Evolutionary conservation across 2,329 filamentous ascomycete species (phyloP), one percentile per base, ranked within the genome.

Genomic region (Aurifilum marmelostoma): DNA sequence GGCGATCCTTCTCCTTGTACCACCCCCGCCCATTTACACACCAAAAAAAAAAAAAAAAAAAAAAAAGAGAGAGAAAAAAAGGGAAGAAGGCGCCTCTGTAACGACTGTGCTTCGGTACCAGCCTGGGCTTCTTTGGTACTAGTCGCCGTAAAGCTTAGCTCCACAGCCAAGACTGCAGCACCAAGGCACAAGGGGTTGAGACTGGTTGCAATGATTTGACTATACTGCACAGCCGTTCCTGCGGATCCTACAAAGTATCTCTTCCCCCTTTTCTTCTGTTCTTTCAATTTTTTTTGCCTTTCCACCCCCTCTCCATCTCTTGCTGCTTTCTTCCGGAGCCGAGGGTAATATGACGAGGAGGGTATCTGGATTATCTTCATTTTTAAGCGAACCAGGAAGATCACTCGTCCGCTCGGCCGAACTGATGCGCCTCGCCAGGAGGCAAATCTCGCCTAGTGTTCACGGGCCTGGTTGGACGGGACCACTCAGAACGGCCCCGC

Each of bases 121-220:
- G 56, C 56, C 32, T 59, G 29, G n/a, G 24, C 56, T 9, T 18
- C 27, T 59, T 37, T n/a, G 11, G 56, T 59, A 37, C 54, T 32
- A 62, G 61, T 43, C 21, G 59, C 41, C 56, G 62, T 60, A 70
- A 70, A 65, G 68, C 68, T 70, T 70, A 66, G 67, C 62, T n/a
- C 34, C 61, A 29, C 50, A 65, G 66, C 43, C 56, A 65, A 67
- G 61, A 60, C 58, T 32, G 54, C 65, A 24, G 37, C 37, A 9
- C 7, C n/a, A 34, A 6, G 32, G 27, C n/a, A 37, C 59, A 67
- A 43, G 58, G 29, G 34, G 29, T 58, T 68, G 56, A 54, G 61
- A 65, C 68, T 52, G 21, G 47, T 37, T 14, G 24, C 29, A n/a
- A 56, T 18, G 8, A 9, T n/a, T 2, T 3, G 34, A 27, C 12